phyloP scores from a whole-genome alignment of 306 rosid species.

The Parietaria judaica region DNA sequence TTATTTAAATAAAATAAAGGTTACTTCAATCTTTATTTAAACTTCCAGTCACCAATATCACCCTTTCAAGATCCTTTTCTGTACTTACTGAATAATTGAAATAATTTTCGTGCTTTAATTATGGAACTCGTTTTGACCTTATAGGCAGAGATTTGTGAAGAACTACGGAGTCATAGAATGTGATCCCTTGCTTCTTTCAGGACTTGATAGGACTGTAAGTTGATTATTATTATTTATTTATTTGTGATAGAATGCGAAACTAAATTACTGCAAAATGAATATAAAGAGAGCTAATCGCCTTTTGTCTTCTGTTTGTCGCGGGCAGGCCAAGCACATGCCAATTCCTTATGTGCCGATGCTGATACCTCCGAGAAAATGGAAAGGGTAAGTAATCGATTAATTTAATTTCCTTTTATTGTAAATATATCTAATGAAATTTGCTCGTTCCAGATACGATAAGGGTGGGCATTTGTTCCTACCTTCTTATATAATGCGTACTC shows the following conservation, averaged over 20 bases:
- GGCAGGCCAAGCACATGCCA: constrained; percentile 68
- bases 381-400: constrained; percentile 36
- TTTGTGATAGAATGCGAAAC: constrained; percentile 3
- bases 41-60: not conserved
- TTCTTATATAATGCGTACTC: constrained; percentile 83
- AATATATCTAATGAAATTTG: not conserved
- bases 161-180: constrained; percentile 76
- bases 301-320: constrained; percentile 14
- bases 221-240: not conserved
- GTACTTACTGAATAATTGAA: not conserved
- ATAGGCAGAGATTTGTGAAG: constrained; percentile 63
- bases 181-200: constrained; percentile 57
- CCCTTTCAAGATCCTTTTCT: not conserved
- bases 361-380: constrained; percentile 86
- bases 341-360: constrained; percentile 83
- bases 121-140: constrained; percentile 24
- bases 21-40: constrained; percentile 5
- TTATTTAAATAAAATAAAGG: not conserved
- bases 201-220: constrained; percentile 75
- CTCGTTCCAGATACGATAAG: constrained; percentile 56
- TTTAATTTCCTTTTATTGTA: too few relatives aligned
- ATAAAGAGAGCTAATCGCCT: constrained; percentile 3
- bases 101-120: constrained; percentile 1
- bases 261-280: not conserved
- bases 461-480: constrained; percentile 89